Evolutionary conservation across 495 filamentous ascomycete species (phyloP).

Genomic region (Diplogelasinospora grovesii): DNA sequence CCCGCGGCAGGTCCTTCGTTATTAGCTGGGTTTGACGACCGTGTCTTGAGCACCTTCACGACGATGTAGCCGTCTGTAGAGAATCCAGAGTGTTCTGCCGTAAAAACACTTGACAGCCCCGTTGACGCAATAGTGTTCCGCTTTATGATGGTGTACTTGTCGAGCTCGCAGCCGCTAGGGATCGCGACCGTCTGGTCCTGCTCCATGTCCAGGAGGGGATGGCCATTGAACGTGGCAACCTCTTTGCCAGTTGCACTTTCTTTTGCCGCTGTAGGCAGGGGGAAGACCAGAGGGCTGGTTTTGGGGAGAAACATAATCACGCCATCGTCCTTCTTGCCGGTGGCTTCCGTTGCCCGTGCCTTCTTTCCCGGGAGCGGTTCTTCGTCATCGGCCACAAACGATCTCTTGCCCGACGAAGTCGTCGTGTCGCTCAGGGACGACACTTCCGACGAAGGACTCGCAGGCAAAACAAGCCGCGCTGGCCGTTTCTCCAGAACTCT

Average conservation of each 20-base stretch:
- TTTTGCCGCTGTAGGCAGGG: conserved; percentile 31
- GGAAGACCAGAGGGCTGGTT: conserved; percentile 36
- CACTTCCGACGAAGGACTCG: conserved; percentile 14
- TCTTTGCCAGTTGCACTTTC: too few relatives aligned
- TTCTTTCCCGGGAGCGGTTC: conserved; percentile 28
- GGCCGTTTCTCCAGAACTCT: conserved; percentile 42
- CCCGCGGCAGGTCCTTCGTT: conserved; percentile 31
- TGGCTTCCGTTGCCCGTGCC: conserved; percentile 24
- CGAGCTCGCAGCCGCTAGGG: conserved; percentile 33
- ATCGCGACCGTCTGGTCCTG: conserved; percentile 35
- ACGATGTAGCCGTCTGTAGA: conserved; percentile 40
- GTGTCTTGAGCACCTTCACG: conserved; percentile 45
- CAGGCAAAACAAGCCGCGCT: conserved; percentile 21
- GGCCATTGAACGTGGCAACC: conserved; percentile 34
- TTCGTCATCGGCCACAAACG: conserved; percentile 32
- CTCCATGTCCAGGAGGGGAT: conserved; percentile 38
- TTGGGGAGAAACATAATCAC: conserved; percentile 43
- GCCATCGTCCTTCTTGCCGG: conserved; percentile 28
- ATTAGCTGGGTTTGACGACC: conserved; percentile 22
- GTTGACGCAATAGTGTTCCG: conserved; percentile 39
- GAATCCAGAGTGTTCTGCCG: conserved; percentile 37
- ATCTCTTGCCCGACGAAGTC: conserved; percentile 36
- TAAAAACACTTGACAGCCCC: conserved; percentile 42
- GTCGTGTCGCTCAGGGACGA: conserved; percentile 19
- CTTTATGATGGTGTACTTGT: conserved; percentile 40